Evolutionary conservation across 148 eudicot species (phyloP).

Genomic region (Chenopodium album): DNA sequence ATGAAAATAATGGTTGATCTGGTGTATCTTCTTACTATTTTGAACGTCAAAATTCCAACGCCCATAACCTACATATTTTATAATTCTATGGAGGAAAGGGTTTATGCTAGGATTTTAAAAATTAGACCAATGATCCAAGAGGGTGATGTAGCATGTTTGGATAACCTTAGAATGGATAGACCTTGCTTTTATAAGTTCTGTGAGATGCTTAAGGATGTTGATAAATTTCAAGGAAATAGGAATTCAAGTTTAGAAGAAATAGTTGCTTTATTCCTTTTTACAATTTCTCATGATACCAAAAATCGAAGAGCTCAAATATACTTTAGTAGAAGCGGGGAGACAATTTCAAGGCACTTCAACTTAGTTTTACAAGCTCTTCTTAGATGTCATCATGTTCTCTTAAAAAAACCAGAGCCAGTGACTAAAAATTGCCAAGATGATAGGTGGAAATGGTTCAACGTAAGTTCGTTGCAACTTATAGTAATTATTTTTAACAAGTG

Average conservation of each 20-base stretch:
- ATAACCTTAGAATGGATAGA: too few relatives aligned
- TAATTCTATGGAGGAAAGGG: not conserved
- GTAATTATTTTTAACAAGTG: too few relatives aligned
- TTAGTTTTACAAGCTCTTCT: conserved; percentile 1
- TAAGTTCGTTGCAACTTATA: not conserved
- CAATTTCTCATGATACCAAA: too few relatives aligned
- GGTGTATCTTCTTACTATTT: not conserved
- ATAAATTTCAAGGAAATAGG: too few relatives aligned
- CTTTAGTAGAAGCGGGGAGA: not conserved
- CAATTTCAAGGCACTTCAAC: conserved; percentile 6
- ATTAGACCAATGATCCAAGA: conserved; percentile 16
- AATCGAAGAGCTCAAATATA: too few relatives aligned
- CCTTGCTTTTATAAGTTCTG: too few relatives aligned
- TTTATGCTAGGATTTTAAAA: conserved; percentile 1
- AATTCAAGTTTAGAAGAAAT: too few relatives aligned
- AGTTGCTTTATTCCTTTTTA: too few relatives aligned
- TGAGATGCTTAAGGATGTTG: too few relatives aligned
- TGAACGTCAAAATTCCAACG: not conserved
- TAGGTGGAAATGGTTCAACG: conserved; percentile 7
- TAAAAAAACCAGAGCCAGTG: not conserved
- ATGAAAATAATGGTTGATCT: not conserved
- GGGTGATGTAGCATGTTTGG: not conserved
- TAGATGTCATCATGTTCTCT: conserved; percentile 7
- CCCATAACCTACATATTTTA: not conserved
- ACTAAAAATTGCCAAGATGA: conserved; percentile 11